Percentiles rank a stretch among this genome's conserved stretches.
These are phyloP conservation scores for Pseudogymnoascus sp. DNA, from an alignment of 2,329 filamentous ascomycete species.

Conservation along the genomic window DNA sequence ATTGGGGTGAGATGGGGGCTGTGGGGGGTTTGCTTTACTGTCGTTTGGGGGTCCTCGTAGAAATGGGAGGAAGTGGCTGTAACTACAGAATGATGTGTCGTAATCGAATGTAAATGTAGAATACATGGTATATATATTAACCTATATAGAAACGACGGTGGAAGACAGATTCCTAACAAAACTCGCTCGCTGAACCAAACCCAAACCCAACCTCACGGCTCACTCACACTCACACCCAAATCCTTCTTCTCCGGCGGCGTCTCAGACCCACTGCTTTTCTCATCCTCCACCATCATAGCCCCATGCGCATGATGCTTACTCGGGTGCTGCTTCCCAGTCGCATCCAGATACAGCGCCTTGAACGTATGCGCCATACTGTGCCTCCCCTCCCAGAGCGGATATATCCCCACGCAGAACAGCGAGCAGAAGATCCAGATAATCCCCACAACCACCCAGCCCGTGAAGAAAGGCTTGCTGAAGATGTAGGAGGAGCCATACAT, in stretches of 20 bases:
- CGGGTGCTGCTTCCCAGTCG: constrained; percentile 36
- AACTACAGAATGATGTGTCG: too few relatives aligned
- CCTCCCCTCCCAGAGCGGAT: constrained; percentile 72
- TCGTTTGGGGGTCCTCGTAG: too few relatives aligned
- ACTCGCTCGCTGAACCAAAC: neutral
- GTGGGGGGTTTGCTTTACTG: too few relatives aligned
- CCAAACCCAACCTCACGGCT: neutral
- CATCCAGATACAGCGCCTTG: constrained; percentile 52
- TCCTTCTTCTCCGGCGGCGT: constrained; percentile 2
- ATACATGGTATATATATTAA: neutral
- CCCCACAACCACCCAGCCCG: constrained; percentile 67
- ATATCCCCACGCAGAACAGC: constrained; percentile 65
- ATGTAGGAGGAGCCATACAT: constrained; percentile 79
- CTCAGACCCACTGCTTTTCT: constrained; percentile 2
- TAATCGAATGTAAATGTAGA: neutral
- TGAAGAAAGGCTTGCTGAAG: constrained; percentile 75
- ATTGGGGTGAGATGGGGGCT: too few relatives aligned
- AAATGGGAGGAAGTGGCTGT: too few relatives aligned
- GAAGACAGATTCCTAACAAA: neutral
- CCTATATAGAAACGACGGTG: neutral
- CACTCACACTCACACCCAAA: neutral
- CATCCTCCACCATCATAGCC: constrained; percentile 20
- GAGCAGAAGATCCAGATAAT: constrained; percentile 75
- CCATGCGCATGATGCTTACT: constrained; percentile 19
- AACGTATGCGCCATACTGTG: constrained; percentile 54